Percentiles rank a stretch among this genome's conserved stretches.
Evolutionary conservation across 2,329 filamentous ascomycete genomes (phyloP).

Genomic region (Aureobasidium leucospermi): DNA sequence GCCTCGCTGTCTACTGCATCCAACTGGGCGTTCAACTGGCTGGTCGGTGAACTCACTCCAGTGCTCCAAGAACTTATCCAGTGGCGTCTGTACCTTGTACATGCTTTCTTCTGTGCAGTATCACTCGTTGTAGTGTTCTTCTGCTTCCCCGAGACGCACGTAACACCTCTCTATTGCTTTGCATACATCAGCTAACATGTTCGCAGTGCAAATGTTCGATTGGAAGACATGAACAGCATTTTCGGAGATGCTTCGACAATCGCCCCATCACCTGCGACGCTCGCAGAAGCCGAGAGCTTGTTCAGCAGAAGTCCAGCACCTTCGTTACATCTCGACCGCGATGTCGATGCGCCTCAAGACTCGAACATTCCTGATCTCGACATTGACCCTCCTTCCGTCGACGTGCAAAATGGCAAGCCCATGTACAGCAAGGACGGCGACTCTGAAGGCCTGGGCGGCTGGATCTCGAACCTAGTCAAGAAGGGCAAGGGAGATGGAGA

Average conservation of each 20-base stretch:
- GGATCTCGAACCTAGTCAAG: conserved; percentile 61
- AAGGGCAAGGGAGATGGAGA: conserved; percentile 42
- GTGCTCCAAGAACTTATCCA: conserved; percentile 85
- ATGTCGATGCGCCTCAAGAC: conserved; percentile 29
- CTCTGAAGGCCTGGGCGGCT: conserved; percentile 56
- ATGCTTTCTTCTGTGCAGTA: conserved; percentile 92
- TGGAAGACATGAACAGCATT: conserved; percentile 93
- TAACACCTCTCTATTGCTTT: neutral
- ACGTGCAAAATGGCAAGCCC: conserved; percentile 44
- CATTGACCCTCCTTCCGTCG: conserved; percentile 67
- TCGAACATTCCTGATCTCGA: conserved; percentile 71
- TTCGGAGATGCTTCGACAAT: conserved; percentile 89
- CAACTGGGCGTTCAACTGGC: conserved; percentile 98
- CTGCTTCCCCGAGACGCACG: conserved; percentile 79
- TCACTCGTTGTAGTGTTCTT: conserved; percentile 98
- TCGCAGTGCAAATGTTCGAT: conserved; percentile 64
- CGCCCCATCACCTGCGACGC: conserved; percentile 68
- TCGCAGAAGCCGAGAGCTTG: conserved; percentile 74
- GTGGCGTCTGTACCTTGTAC: conserved; percentile 89
- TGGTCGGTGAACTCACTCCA: conserved; percentile 92
- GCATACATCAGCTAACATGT: neutral
- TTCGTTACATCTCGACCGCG: conserved; percentile 61
- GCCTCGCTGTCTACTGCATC: conserved; percentile 92
- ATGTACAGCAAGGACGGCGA: conserved; percentile 29
- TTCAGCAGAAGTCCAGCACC: conserved; percentile 75